phyloP scores from a whole-genome alignment of 495 filamentous ascomycete species.

The Hypomontagnella submonticulosa region DNA sequence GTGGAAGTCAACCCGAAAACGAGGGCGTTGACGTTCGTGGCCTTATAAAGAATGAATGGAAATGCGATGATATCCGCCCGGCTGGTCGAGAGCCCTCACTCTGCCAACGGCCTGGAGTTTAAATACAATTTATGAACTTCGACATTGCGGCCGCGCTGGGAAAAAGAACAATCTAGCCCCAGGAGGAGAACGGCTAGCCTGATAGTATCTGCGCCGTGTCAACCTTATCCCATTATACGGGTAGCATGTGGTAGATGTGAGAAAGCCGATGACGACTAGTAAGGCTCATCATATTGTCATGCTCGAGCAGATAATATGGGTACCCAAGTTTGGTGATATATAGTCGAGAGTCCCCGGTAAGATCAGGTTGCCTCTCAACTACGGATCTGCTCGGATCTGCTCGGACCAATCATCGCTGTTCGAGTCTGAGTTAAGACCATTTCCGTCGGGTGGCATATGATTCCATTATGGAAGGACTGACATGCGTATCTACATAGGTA shows the following conservation, averaged over 20 bases:
- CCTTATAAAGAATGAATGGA: constrained; percentile 25
- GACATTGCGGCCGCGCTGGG: constrained; percentile 3
- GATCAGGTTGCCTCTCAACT: neutral
- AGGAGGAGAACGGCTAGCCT: neutral
- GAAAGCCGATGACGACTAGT: constrained; percentile 1
- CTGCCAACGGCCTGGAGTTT: constrained; percentile 14
- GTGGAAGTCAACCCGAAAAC: neutral
- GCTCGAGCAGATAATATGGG: constrained; percentile 15
- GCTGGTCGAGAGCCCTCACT: constrained; percentile 6
- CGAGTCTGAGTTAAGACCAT: neutral
- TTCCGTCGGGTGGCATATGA: no score
- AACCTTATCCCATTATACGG: constrained; percentile 20
- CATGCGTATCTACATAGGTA: no score
- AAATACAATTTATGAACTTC: constrained; percentile 19
- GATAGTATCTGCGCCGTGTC: neutral
- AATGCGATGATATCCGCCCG: neutral
- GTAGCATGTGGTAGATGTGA: neutral
- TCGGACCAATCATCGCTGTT: neutral
- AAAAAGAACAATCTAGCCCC: constrained; percentile 6
- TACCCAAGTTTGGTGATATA: neutral
- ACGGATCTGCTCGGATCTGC: constrained; percentile 10
- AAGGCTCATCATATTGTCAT: constrained; percentile 29
- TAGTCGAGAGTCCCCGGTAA: neutral
- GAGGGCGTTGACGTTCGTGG: neutral
- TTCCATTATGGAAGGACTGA: no score